These are phyloP conservation scores for Plasmodium vivax DNA, from an alignment of 169 alveolate species.

Conservation along the genomic window DNA sequence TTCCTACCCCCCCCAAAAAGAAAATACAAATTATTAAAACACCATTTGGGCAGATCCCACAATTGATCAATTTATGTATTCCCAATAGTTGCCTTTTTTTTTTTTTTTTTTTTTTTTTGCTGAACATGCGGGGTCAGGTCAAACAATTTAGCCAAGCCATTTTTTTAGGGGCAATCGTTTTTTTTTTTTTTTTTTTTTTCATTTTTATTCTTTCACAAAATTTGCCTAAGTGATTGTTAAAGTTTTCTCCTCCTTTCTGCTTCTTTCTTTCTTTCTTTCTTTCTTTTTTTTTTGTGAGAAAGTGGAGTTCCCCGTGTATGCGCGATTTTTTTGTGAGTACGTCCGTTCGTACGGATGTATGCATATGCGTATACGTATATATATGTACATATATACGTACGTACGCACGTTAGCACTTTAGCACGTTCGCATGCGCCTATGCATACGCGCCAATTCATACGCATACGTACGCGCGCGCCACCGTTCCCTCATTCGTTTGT, in stretches of 20 bases:
- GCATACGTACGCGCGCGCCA: neutral
- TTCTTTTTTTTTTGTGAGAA: neutral
- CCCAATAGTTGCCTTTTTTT: neutral
- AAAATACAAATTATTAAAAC: neutral
- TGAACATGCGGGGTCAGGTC: neutral
- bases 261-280: neutral
- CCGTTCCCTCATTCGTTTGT: neutral
- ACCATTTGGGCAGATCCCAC: neutral
- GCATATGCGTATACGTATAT: neutral
- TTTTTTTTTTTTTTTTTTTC: slow-evolving; percentile 3
- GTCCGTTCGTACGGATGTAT: neutral
- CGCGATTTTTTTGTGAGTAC: neutral
- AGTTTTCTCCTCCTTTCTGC: neutral
- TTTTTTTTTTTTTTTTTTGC: neutral
- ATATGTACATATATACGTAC: neutral
- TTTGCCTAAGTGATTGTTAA: neutral
- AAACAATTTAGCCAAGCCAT: neutral
- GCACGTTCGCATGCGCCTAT: neutral
- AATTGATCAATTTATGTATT: neutral
- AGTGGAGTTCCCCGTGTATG: neutral
- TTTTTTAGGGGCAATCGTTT: neutral
- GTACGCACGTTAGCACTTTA: neutral
- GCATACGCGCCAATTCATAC: neutral
- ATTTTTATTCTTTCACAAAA: neutral
- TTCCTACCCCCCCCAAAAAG: neutral